Evolutionary conservation across 2,329 filamentous ascomycete species (phyloP), one percentile per base, ranked within the genome.

Genomic region (Botrytis fabae): DNA sequence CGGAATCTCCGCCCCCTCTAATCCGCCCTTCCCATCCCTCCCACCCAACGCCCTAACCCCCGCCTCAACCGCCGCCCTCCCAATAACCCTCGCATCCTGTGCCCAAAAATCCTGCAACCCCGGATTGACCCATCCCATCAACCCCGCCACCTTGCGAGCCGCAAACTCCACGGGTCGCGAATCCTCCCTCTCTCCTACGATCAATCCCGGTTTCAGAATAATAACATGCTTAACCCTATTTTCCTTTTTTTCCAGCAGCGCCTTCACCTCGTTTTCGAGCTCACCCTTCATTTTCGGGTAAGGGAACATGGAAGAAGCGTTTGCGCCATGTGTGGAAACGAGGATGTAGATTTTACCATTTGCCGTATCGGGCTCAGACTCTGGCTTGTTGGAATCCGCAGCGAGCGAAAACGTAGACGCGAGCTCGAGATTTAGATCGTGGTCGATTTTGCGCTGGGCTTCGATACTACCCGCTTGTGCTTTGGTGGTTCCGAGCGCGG

Each of bases 371-470:
- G 38, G 38, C 38, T 38, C 38, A 1, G 38, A 9, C 38, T 38
- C 38, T 1, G 38, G 6, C 35, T 35, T 7, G 6, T 9, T 38
- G 20, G 9, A 32, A 22, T 60, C 44, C 4, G 10, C 48, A 6
- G 3, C 6, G 2, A 32, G 40, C 5, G 28, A 14, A 22, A 51
- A 51, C 0, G 44, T 51, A 74, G 88, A 87, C 5, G 93, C 94
- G 38, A 97, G 86, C 76, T 91, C 90, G 66, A 97, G 82, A 82
- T 97, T 97, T 62, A 97, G 85, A 80, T 96, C 94, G 80, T 94
- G 89, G 83, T 98, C 95, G 76, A 98, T 93, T 80, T 93, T 92
- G 84, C 93, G 92, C 83, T 98, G 95, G 75, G 91, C 90, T 42
- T 90, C 91, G 76, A 97, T 84, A 73, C 92, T 86, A 75, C 95